Conservation (phyloP, 2,329 filamentous ascomycete species). For the Ascochyta pisi region DNA sequence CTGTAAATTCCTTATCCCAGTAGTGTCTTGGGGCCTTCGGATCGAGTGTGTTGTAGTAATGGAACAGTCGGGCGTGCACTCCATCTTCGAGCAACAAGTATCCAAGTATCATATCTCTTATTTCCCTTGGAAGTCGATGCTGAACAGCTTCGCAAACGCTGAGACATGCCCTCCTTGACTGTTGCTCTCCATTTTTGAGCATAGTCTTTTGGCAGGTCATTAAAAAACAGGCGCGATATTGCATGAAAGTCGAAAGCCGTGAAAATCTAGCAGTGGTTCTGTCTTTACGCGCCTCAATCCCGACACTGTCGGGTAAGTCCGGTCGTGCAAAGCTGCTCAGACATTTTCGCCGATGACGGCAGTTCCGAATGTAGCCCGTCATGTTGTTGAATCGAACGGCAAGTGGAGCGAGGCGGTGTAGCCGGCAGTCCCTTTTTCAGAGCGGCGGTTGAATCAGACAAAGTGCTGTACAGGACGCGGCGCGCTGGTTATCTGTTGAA, state of each 20-base stretch:
- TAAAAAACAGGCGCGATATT: neutral
- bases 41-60: slow-evolving; percentile 14
- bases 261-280: slow-evolving; percentile 1
- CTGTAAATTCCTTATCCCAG: slow-evolving; percentile 15
- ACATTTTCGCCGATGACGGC: slow-evolving; percentile 14
- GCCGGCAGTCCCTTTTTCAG: neutral
- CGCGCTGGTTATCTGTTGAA: neutral
- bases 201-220: neutral
- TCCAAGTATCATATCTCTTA: slow-evolving; percentile 17
- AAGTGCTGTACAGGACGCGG: neutral
- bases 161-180: slow-evolving; percentile 3
- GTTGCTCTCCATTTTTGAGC: neutral
- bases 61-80: slow-evolving; percentile 11
- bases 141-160: slow-evolving; percentile 9
- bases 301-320: slow-evolving; percentile 3
- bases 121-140: slow-evolving; percentile 16
- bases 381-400: slow-evolving; percentile 13
- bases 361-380: slow-evolving; percentile 6
- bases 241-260: slow-evolving; percentile 3
- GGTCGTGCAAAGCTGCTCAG: slow-evolving; percentile 5
- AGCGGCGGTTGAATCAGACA: neutral
- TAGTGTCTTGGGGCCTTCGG: slow-evolving; percentile 19
- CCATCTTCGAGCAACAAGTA: slow-evolving; percentile 18
- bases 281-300: neutral
- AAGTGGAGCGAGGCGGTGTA: slow-evolving; percentile 18